Evolutionary conservation across 73 alveolate species (phyloP), one percentile per base, ranked within the genome.

Genomic region (Urostyla sp.): DNA sequence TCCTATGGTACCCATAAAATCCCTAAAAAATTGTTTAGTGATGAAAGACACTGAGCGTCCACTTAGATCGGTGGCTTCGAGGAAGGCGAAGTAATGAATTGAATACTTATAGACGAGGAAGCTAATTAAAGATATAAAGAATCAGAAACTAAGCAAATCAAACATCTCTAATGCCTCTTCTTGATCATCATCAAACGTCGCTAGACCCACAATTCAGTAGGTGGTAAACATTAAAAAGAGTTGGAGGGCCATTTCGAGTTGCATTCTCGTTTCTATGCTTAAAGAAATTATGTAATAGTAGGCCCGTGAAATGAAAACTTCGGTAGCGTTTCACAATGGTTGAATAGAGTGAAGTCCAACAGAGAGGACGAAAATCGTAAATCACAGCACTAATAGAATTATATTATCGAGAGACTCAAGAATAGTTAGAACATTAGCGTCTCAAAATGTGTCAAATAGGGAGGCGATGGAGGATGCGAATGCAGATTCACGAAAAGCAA

Each of bases 11-110:
- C 49, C 49, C 5, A 54, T 52, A n/a, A 67, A n/a, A 67, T 67
- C 83, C 4, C 83, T 8, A 7, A 67, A 18, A 67, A 51, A 67
- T 37, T 67, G 83, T 67, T 67, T 67, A n/a, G 83, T 46, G 5
- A 67, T 51, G 23, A 15, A 67, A 3, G 43, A 51, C 10, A n/a
- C 75, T 8, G 83, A 51, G 15, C 58, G 46, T 7, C 76, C 77
- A 49, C 49, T 75, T 10, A 49, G 18, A 51, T n/a, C 77, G 6
- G 83, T 49, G 44, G 58, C 18, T 51, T 67, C 83, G 18, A 67
- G 49, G 49, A 67, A 67, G n/a, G 83, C 61, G 28, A 67, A 67
- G 28, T 51, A 67, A 49, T 67, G 79, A 13, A 35, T 13, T 36
- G 79, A 61, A 61, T 61, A 61, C 23, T 61, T 61, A 61, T 15